These are phyloP conservation scores for Hyphopichia khmerensis DNA, from an alignment of 1,139 yeast species.

Conservation along the genomic window DNA sequence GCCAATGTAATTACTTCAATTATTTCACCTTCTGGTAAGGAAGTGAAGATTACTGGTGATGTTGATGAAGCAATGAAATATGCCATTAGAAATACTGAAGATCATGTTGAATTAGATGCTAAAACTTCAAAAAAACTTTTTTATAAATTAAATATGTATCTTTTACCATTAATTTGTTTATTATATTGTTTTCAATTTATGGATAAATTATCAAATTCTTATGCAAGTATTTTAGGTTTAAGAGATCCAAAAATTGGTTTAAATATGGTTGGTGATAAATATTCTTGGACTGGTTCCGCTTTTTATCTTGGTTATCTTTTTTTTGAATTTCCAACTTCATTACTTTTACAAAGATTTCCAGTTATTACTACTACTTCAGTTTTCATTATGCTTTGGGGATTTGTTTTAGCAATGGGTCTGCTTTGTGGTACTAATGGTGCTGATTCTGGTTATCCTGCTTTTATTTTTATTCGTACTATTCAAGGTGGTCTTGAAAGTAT, in stretches of 20 bases:
- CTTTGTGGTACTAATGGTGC: slow-evolving; percentile 21
- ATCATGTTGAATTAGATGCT: slow-evolving; percentile 15
- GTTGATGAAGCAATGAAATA: slow-evolving; percentile 35
- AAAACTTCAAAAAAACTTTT: slow-evolving; percentile 16
- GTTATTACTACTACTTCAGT: slow-evolving; percentile 25
- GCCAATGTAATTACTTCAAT: slow-evolving; percentile 23
- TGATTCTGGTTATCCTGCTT: slow-evolving; percentile 14
- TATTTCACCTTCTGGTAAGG: slow-evolving; percentile 5
- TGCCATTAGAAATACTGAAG: slow-evolving; percentile 18
- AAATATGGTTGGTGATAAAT: slow-evolving; percentile 42
- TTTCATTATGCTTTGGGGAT: slow-evolving; percentile 30
- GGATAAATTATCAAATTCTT: slow-evolving; percentile 61
- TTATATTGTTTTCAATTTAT: slow-evolving; percentile 60
- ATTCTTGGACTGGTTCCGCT: slow-evolving; percentile 57
- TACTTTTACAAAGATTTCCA: slow-evolving; percentile 37
- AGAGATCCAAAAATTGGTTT: slow-evolving; percentile 41
- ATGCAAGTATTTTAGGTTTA: slow-evolving; percentile 63
- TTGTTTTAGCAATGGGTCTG: slow-evolving; percentile 25
- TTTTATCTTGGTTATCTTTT: slow-evolving; percentile 54
- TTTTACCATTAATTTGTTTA: slow-evolving; percentile 56
- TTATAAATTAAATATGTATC: slow-evolving; percentile 51
- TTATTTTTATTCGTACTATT: slow-evolving; percentile 28
- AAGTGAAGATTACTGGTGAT: slow-evolving; percentile 17
- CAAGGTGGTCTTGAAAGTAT: slow-evolving; percentile 59
- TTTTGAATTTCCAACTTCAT: slow-evolving; percentile 47